Conservation (phyloP, 2,329 filamentous ascomycete species). For the Exophiala oligosperma region DNA sequence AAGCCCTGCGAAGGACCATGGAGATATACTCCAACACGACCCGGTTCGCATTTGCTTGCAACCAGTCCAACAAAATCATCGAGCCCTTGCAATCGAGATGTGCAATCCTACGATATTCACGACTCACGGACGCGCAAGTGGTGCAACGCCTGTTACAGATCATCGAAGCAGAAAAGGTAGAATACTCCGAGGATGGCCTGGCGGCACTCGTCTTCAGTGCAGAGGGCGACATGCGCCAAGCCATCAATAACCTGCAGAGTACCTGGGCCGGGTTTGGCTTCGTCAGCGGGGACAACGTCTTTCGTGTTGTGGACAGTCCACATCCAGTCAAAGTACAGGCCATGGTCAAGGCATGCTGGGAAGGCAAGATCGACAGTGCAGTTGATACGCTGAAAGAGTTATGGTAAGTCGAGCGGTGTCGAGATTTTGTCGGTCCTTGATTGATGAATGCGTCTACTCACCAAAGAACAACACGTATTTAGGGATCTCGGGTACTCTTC, state of each 20-base stretch:
- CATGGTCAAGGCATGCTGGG: slow-evolving; percentile 96
- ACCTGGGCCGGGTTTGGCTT: slow-evolving; percentile 93
- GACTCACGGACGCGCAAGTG: slow-evolving; percentile 88
- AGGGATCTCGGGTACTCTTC: slow-evolving; percentile 90
- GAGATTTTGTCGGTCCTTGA: background rate
- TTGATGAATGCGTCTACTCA: slow-evolving; percentile 16
- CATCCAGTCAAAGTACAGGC: slow-evolving; percentile 98
- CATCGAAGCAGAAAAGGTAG: slow-evolving; percentile 85
- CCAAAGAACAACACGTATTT: slow-evolving; percentile 3
- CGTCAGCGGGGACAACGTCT: slow-evolving; percentile 96
- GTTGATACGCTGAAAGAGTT: slow-evolving; percentile 84
- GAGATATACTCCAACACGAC: slow-evolving; percentile 98
- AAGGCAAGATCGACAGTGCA: slow-evolving; percentile 84
- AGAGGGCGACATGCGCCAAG: slow-evolving; percentile 97
- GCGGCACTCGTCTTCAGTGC: slow-evolving; percentile 96
- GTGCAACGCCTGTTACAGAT: slow-evolving; percentile 90
- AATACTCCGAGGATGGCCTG: slow-evolving; percentile 89
- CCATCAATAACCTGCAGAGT: slow-evolving; percentile 96
- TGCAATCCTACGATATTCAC: slow-evolving; percentile 90
- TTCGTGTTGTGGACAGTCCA: slow-evolving; percentile 93
- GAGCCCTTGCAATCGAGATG: slow-evolving; percentile 97
- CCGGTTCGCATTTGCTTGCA: slow-evolving; percentile 96
- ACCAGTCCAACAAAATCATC: slow-evolving; percentile 99
- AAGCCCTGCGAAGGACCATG: slow-evolving; percentile 93
- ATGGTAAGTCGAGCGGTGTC: slow-evolving; percentile 57